Conservation (phyloP, 306 rosid genomes). For the Datisca glomerata region DNA sequence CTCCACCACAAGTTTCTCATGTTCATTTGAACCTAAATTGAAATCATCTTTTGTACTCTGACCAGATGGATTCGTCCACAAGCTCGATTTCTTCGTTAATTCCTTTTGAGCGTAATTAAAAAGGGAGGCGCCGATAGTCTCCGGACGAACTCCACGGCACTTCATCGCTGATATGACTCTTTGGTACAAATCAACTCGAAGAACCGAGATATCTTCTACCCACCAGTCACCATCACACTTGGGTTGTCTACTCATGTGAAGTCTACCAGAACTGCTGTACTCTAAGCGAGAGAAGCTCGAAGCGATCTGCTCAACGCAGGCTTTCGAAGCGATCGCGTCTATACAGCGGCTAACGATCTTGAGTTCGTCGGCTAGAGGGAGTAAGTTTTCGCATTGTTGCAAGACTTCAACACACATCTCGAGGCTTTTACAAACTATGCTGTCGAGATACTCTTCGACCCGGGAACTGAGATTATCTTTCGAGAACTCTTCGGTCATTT, state of each 20-base stretch:
- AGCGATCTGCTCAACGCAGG: slow-evolving; percentile 96
- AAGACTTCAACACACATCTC: slow-evolving; percentile 91
- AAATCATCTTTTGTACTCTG: slow-evolving; percentile 59
- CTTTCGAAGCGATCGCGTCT: slow-evolving; percentile 87
- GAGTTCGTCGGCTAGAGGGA: slow-evolving; percentile 87
- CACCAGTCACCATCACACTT: slow-evolving; percentile 95
- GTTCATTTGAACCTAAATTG: slow-evolving; percentile 37
- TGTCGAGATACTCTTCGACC: slow-evolving; percentile 65
- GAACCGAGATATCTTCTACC: slow-evolving; percentile 92
- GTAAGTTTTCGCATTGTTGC: slow-evolving; percentile 75
- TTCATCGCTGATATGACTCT: slow-evolving; percentile 92
- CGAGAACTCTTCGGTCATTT: slow-evolving; percentile 90
- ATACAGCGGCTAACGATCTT: slow-evolving; percentile 71
- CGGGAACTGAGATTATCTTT: slow-evolving; percentile 84
- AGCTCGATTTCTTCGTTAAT: slow-evolving; percentile 65
- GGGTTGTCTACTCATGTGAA: slow-evolving; percentile 86
- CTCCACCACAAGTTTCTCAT: slow-evolving; percentile 79
- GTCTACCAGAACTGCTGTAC: slow-evolving; percentile 95
- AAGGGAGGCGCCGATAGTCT: slow-evolving; percentile 83
- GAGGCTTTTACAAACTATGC: slow-evolving; percentile 77
- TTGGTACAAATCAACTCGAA: slow-evolving; percentile 70
- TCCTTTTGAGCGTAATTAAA: slow-evolving; percentile 87
- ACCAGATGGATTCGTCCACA: slow-evolving; percentile 70
- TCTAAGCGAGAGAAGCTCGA: slow-evolving; percentile 94
- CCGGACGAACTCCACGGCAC: slow-evolving; percentile 92